Evolutionary conservation across 192 early-diverging fungal species (phyloP), one percentile per base, ranked within the genome.

Genomic region (Backusella tuberculispora): DNA sequence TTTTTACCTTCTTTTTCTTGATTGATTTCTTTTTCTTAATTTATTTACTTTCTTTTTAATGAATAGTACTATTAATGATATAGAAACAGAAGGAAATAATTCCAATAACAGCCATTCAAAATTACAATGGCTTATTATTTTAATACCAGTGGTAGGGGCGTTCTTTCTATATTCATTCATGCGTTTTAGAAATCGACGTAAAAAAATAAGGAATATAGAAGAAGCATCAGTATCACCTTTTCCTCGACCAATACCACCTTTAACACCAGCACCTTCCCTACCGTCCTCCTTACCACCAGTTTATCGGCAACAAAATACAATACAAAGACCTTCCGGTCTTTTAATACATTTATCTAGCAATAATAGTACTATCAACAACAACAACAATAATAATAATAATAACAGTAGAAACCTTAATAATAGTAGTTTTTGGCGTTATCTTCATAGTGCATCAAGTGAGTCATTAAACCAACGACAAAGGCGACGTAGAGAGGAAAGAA

Each of bases 111-210:
- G 21, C 21, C 10, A 60, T 26, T 60, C 53, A 24, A 60, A 67
- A 24, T 21, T 47, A 29, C 68, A 69, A 45, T 69, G 68, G 68
- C 68, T 69, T 47, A 69, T 69, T 34, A 47, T 69, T 24, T 43
- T 69, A 21, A 69, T 69, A 69, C 68, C 68, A 29, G 43, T 69
- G 0, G 38, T 43, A n/a, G 66, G 66, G 21, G 66, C 66, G 41
- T 67, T 67, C 42, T 38, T 40, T 41, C 17, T 67, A 10, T 67
- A 67, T 67, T 43, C 66, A 67, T 67, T 67, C 41, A 42, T 67
- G 41, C 66, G 66, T 40, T 42, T 67, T 8, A 67, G 12, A 67
- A 67, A 43, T 42, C 37, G 19, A 67, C 38, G 38, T 24, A 38
- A 42, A 19, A 38, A 19, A 67, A 10, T 43, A 24, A 21, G 37